Evolutionary conservation across 306 rosid genomes (phyloP), one percentile per base, ranked within the genome.

Genomic region (Acmispon strigosus): DNA sequence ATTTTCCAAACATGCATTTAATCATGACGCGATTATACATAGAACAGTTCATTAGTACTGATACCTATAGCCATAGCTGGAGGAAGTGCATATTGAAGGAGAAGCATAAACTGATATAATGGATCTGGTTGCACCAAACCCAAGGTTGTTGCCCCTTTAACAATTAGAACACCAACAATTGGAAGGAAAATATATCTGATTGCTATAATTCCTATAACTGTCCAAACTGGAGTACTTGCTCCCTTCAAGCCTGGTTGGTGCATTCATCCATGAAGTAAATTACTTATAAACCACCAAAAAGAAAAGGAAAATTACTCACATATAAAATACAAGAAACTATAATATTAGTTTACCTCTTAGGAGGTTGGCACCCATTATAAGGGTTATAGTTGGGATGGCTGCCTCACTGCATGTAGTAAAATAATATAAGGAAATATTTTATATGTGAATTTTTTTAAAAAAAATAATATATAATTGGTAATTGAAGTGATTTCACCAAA

Each of bases 51-150:
- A 1, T 39, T 39, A 9, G 43, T 39, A 39, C 1, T n/a, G n/a
- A n/a, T 82, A 87, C 95, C 96, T 74, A 86, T 87, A 72, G 20
- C 55, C 96, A 92, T 88, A 27, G 98, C 96, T 10, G 98, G 96
- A 0, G 96, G 98, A 56, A 92, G 73, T 64, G 92, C 85, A 80
- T 80, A 92, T 66, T 88, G 96, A 66, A 92, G 87, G 3, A 89
- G 91, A 57, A 89, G 98, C 44, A 92, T 84, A 58, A 92, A 90
- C 73, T 81, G 86, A 65, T 89, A 90, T 39, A 92, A 82, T 29
- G 92, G 92, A 80, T 92, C 88, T 8, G 80, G 18, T 43, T 70
- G 85, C 72, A 87, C 89, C 63, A 84, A 72, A 61, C 96, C 98
- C 43, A 84, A 59, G 7, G 65, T 62, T n/a, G 78, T 41, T 19